Evolutionary conservation across 164 flowering plant genomes (phyloP).

Genomic region (Tetracentron sinense): DNA sequence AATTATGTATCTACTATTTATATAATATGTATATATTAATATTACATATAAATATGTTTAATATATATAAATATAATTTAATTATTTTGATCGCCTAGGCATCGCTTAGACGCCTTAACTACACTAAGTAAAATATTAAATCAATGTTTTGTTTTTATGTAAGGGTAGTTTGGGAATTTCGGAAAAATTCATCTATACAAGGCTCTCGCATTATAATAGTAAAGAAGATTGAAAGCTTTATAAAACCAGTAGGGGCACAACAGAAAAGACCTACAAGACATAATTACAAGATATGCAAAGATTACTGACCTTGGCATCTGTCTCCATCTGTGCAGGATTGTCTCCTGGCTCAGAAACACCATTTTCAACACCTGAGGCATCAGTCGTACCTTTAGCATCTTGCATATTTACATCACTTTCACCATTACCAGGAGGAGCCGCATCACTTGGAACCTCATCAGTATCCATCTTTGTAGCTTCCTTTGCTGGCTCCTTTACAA

Average conservation of each 20-base stretch:
- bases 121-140: too few relatives aligned
- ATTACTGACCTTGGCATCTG: constrained; percentile 63
- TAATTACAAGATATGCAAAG: background rate
- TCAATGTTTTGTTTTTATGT: too few relatives aligned
- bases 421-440: constrained; percentile 33
- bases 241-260: background rate
- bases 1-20: too few relatives aligned
- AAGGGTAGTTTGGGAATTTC: too few relatives aligned
- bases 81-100: too few relatives aligned
- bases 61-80: too few relatives aligned
- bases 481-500: constrained; percentile 53
- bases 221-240: too few relatives aligned
- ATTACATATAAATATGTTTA: too few relatives aligned
- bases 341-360: constrained; percentile 69
- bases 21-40: too few relatives aligned
- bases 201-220: too few relatives aligned
- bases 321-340: constrained; percentile 77
- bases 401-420: constrained; percentile 71
- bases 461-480: constrained; percentile 76
- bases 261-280: background rate
- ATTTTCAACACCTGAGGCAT: constrained; percentile 55
- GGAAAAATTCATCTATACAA: too few relatives aligned
- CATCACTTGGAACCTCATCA: constrained; percentile 48
- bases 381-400: constrained; percentile 52
- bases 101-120: too few relatives aligned